Base-by-base conservation (phyloP, 2,329 filamentous ascomycete genomes). In the Thelonectria discophora region DNA sequence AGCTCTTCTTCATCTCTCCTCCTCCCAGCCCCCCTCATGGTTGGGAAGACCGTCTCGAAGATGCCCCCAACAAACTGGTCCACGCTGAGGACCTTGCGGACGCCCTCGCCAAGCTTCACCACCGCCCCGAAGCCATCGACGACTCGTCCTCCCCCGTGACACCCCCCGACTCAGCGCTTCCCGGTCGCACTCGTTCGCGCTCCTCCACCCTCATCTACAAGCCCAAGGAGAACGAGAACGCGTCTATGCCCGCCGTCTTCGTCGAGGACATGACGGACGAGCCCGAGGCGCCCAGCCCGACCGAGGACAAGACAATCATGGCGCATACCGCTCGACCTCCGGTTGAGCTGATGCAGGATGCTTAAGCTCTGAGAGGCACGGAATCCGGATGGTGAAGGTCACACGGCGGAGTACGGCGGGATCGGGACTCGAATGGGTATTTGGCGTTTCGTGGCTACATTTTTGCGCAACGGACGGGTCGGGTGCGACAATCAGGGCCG, bases 1-100 rank as follows among this genome's bases (percentile, higher is more conserved):
- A 90, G 80, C 83, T 90, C 55, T 90, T 90, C 81, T 90, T 91
- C 80, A 90, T 91, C 76, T 88, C 86, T 52, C 88, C 88, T 27
- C 88, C 88, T 9, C 88, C 88, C 5, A 87, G 83, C 60, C 88
- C 88, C 43, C 88, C 88, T 2, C 87, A 89, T 69, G 88, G 86
- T 69, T 91, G 88, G 88, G 85, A 90, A 78, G 84, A 88, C 77
- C 83, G 83, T 66, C 78, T 90, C 48, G 88, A 91, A 75, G 88
- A 88, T 66, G 88, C 88, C 5, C 88, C 88, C 59, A 91, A 91
- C 75, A 90, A 89, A 77, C 81, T 84, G 71, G 87, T 90, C 24
- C 87, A 90, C 71, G 87, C 88, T 43, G 87, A 90, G 60, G 88
- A 91, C 73, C 80, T 91, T 24, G 88, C 88, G 17, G 85, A 88